Evolutionary conservation across 2,329 filamentous ascomycete species (phyloP).

Genomic region (Akanthomyces dipterigenus): DNA sequence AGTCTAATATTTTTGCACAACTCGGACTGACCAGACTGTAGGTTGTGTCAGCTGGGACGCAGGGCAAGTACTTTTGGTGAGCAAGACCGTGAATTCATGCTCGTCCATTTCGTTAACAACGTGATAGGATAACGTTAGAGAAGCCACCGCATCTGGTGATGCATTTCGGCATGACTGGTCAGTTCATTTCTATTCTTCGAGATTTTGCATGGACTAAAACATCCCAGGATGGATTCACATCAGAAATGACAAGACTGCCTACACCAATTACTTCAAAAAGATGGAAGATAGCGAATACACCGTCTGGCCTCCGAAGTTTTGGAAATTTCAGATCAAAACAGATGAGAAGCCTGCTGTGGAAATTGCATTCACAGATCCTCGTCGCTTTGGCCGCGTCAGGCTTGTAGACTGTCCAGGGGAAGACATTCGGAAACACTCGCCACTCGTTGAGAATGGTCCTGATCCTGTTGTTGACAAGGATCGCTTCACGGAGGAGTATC

Average conservation of each 20-base stretch:
- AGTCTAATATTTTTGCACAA: neutral
- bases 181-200: neutral
- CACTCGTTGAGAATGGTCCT: conserved; percentile 85
- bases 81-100: conserved; percentile 11
- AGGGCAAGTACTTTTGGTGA: conserved; percentile 95
- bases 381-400: conserved; percentile 71
- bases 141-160: conserved; percentile 80
- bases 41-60: conserved; percentile 64
- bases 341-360: conserved; percentile 45
- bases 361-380: conserved; percentile 76
- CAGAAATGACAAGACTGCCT: conserved; percentile 66
- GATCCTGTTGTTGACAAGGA: conserved; percentile 83
- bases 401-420: conserved; percentile 73
- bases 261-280: conserved; percentile 76
- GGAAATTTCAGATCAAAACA: conserved; percentile 76
- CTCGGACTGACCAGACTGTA: conserved; percentile 16
- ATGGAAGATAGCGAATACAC: conserved; percentile 51
- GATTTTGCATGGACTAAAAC: conserved; percentile 10
- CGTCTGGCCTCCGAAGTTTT: conserved; percentile 81
- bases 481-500: conserved; percentile 67
- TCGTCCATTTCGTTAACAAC: neutral
- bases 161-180: conserved; percentile 72
- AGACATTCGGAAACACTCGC: conserved; percentile 68
- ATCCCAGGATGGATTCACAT: conserved; percentile 75
- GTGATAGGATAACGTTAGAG: conserved; percentile 47